A percentile compares a stretch with the other conserved stretches of the same genome.
Conservation (phyloP, 78 protist genomes). For the Guillardia theta region DNA sequence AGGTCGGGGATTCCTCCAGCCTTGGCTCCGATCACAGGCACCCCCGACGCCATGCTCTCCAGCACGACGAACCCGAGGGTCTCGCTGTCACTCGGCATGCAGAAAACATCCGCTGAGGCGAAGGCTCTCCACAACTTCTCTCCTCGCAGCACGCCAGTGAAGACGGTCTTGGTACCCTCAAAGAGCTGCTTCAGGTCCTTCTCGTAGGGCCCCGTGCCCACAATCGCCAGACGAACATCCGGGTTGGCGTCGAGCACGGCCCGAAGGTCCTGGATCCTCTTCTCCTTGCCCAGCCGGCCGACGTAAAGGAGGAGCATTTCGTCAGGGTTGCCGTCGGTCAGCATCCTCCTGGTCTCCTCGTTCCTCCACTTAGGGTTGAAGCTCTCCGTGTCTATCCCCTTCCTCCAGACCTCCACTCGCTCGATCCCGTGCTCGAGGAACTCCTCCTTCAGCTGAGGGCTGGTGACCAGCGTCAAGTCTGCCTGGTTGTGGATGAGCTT, state of each 20-base stretch:
- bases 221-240: conserved; percentile 11
- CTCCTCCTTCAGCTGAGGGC: conserved; percentile 29
- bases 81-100: conserved; percentile 47
- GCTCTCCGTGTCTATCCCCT: conserved; percentile 34
- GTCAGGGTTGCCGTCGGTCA: neutral
- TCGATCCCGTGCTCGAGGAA: neutral
- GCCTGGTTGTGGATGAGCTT: neutral
- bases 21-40: neutral
- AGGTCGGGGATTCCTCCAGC: neutral
- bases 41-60: conserved; percentile 34
- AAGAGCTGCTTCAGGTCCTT: neutral
- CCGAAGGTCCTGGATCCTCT: neutral
- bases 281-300: conserved; percentile 40
- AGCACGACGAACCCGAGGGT: conserved; percentile 49
- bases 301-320: neutral
- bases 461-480: conserved; percentile 34
- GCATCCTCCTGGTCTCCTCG: neutral
- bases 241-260: neutral
- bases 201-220: conserved; percentile 41
- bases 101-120: conserved; percentile 44
- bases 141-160: neutral
- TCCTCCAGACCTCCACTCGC: conserved; percentile 46
- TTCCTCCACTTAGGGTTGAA: neutral
- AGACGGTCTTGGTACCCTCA: neutral
- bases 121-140: neutral